Base-by-base conservation (phyloP, 352 stramenopile species). In the Pythium biforme region DNA sequence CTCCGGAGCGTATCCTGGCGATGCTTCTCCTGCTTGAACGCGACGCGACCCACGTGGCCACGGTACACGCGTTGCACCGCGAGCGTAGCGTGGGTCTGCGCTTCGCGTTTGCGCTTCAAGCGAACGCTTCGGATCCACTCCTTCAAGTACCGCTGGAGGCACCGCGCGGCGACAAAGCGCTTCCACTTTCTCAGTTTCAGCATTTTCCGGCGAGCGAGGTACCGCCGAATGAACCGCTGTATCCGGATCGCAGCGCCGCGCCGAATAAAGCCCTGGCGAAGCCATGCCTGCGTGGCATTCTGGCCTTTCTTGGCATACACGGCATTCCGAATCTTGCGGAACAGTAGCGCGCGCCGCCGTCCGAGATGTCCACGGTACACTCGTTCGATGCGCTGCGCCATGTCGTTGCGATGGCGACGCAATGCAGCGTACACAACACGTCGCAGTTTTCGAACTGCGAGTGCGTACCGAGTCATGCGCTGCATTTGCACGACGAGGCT, bases 241-340 rank as follows among this genome's bases (percentile, higher is more conserved):
- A 92, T 64, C 9, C 65, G 69, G 6, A 85, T 46, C 3, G 62
- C 74, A 2, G 77, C 80, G 0, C 83, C 83, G 25, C 64, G 62
- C 11, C 60, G 68, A 27, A 89, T 62, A 43, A 92, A 76, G 8
- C 69, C 58, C 17, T 72, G 68, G 9, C 79, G 78, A n/a, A 84
- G 55, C 51, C 85, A 72, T 15, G 74, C 70, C 57, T 89, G 72
- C 0, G 62, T 60, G 0, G 80, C 77, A 39, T 88, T 83, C 66
- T 89, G 80, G 0, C 77, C 77, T 47, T 77, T 80, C 34, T 62
- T 70, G 12, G 75, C 75, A 40, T 64, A 75, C 37, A 75, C 81
- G 25, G 71, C 77, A n/a, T 70, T 73, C 22, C 74, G 75, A 43
- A 92, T 86, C 69, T 90, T 90, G 23, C 81, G 76, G 59, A 83